These are phyloP conservation scores for Ampelomyces quisqualis DNA, from an alignment of 2,329 filamentous ascomycete genomes.

Conservation along the genomic window DNA sequence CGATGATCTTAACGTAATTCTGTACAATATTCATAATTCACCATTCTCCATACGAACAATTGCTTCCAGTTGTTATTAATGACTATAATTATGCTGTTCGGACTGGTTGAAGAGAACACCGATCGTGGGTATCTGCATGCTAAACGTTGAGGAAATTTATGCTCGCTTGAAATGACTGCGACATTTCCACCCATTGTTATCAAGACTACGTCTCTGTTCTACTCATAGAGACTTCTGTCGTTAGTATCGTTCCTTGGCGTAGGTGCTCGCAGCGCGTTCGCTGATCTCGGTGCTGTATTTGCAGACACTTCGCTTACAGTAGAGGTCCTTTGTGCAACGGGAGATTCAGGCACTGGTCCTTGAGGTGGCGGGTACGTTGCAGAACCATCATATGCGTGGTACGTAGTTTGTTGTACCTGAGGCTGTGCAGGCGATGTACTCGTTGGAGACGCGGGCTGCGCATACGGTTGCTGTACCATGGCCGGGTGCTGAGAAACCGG, in stretches of 20 bases:
- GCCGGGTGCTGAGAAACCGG: conserved; percentile 12
- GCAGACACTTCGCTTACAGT: conserved; percentile 5
- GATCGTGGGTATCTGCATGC: conserved; percentile 1
- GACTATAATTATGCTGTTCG: background rate
- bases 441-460: conserved; percentile 2
- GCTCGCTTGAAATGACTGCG: background rate
- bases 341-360: conserved; percentile 3
- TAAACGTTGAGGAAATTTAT: background rate
- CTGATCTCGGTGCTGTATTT: background rate
- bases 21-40: too few species aligned
- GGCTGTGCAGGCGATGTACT: conserved; percentile 3
- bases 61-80: too few species aligned
- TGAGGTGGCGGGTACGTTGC: conserved; percentile 10
- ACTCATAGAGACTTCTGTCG: conserved; percentile 22
- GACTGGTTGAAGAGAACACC: background rate
- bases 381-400: conserved; percentile 11
- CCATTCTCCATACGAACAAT: too few species aligned
- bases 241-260: conserved; percentile 16
- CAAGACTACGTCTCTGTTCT: background rate
- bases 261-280: conserved; percentile 5
- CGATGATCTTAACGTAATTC: too few species aligned
- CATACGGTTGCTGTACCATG: background rate
- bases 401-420: conserved; percentile 16
- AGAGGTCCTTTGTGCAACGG: conserved; percentile 5
- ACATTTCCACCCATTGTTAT: background rate